phyloP scores from a whole-genome alignment of 2,329 filamentous ascomycete genomes.

The Ophiostoma ulmi region DNA sequence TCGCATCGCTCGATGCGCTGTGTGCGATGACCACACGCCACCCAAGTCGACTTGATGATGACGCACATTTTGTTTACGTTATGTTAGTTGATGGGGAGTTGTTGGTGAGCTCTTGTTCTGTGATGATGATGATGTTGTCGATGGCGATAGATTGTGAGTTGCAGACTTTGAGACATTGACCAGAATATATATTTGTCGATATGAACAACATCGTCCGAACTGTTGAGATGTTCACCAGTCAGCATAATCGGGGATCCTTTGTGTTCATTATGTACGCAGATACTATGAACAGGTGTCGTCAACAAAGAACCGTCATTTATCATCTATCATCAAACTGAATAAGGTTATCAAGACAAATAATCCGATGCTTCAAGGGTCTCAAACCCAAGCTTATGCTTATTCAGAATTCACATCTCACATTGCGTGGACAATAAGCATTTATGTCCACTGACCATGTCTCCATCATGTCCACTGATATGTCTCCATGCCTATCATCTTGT shows the following conservation, averaged over 20 bases:
- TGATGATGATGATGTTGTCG: not conserved
- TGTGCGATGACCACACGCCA: not conserved
- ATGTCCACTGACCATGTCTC: not conserved
- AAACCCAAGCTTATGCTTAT: not conserved
- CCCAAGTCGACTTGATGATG: not conserved
- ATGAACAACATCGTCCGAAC: not conserved
- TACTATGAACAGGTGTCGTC: not conserved
- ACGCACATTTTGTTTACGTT: not conserved
- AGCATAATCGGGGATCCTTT: not conserved
- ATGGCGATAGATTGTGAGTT: not conserved
- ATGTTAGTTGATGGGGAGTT: not conserved
- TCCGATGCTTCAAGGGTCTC: not conserved
- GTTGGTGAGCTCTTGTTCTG: not conserved
- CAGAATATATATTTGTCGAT: not conserved
- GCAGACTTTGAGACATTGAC: not conserved
- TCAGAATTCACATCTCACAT: not conserved
- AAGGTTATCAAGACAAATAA: not conserved
- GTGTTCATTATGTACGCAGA: not conserved
- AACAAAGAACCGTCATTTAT: not conserved
- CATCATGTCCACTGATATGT: not conserved
- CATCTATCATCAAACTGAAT: not conserved
- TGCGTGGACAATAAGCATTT: not conserved
- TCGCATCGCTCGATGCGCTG: not conserved
- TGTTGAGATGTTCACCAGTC: not conserved
- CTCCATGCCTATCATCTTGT: not conserved